Conservation (phyloP, 1,284 basidiomycete species). For the Ceratobasidium sp. region DNA sequence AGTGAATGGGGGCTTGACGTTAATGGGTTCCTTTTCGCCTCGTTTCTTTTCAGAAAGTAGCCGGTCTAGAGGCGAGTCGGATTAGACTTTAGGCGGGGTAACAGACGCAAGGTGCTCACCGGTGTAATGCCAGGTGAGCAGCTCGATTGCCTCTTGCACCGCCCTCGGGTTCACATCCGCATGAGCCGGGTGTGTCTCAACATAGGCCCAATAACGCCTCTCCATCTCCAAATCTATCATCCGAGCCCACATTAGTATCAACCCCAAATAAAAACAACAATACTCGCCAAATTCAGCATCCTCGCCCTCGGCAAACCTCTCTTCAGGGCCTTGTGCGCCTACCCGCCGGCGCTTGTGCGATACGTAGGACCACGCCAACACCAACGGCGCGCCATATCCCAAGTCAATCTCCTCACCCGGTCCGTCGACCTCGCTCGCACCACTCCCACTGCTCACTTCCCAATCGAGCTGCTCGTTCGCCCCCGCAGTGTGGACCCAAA, state of each 20-base stretch:
- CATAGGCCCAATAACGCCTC: conserved; percentile 46
- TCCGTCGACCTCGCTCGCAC: conserved; percentile 4
- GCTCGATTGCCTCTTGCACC: conserved; percentile 46
- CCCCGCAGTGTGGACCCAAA: conserved; percentile 35
- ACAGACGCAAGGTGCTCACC: conserved; percentile 32
- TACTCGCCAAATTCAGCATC: conserved; percentile 38
- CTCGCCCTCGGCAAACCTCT: conserved; percentile 27
- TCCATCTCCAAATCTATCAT: conserved; percentile 42
- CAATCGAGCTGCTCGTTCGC: conserved; percentile 26
- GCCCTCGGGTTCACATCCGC: conserved; percentile 43
- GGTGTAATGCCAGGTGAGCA: conserved; percentile 47
- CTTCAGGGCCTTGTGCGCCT: conserved; percentile 32
- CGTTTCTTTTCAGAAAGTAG: conserved; percentile 39
- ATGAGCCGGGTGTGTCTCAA: conserved; percentile 47
- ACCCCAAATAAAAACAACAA: neutral
- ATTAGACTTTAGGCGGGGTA: neutral
- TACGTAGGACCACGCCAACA: conserved; percentile 31
- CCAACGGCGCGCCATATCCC: conserved; percentile 29
- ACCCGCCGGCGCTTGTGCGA: conserved; percentile 40
- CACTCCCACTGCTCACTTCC: conserved; percentile 22
- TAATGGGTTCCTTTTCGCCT: conserved; percentile 26
- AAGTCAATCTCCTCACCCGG: conserved; percentile 32
- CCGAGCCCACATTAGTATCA: conserved; percentile 5
- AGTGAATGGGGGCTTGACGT: conserved; percentile 46
- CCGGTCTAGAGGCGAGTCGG: conserved; percentile 7